Percentiles rank a stretch among this genome's conserved stretches.
phyloP scores from a whole-genome alignment of 2,329 filamentous ascomycete species.

The Colletotrichum filicis region DNA sequence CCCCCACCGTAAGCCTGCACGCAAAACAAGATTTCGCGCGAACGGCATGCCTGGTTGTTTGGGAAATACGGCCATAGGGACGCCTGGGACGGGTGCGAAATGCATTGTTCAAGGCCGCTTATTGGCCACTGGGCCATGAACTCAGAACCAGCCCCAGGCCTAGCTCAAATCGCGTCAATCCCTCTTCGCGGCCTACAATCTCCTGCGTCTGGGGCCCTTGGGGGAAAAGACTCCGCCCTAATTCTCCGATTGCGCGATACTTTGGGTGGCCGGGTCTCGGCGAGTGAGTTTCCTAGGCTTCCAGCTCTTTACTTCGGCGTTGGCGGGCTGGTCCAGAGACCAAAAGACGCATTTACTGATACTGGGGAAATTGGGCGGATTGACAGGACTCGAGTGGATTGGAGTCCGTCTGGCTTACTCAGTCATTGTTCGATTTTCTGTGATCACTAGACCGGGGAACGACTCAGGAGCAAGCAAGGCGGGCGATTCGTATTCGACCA shows the following conservation, averaged over 20 bases:
- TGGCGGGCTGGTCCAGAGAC: too few species aligned
- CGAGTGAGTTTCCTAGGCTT: neutral
- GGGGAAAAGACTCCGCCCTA: conserved; percentile 10
- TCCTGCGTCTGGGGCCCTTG: neutral
- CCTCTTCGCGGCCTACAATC: neutral
- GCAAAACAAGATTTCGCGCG: conserved; percentile 35
- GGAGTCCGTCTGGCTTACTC: neutral
- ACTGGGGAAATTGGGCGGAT: conserved; percentile 21
- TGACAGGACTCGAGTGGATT: neutral
- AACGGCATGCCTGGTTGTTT: conserved; percentile 22
- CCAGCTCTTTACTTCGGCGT: too few species aligned
- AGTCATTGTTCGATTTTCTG: neutral
- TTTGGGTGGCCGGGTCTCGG: neutral
- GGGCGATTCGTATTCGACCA: conserved; percentile 15
- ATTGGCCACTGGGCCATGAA: neutral
- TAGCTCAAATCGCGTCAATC: conserved; percentile 5
- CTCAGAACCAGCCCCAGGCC: neutral
- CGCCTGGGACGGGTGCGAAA: neutral
- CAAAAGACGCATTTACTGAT: neutral
- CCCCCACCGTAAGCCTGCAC: conserved; percentile 30
- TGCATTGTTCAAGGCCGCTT: neutral
- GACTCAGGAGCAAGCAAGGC: neutral
- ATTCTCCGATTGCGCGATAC: conserved; percentile 32
- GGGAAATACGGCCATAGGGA: conserved; percentile 7
- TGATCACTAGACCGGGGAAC: conserved; percentile 5